phyloP scores from a whole-genome alignment of 1,139 yeast species.

The Candida frijolesensis region DNA sequence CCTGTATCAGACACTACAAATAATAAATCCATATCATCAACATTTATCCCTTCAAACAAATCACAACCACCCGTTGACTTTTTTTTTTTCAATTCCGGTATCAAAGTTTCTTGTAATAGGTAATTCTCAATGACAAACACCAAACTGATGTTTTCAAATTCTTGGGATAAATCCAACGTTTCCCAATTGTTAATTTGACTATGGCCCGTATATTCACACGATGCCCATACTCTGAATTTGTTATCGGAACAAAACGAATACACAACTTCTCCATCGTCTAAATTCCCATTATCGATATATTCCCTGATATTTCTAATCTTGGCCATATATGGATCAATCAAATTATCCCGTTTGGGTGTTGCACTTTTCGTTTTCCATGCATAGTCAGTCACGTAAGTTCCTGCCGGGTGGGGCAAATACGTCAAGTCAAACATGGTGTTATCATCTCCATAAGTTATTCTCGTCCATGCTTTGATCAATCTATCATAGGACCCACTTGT shows the following conservation, averaged over 20 bases:
- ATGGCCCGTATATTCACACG: slow-evolving; percentile 61
- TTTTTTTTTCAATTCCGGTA: slow-evolving; percentile 8
- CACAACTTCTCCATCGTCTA: slow-evolving; percentile 44
- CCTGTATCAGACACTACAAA: slow-evolving; percentile 52
- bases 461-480: slow-evolving; percentile 76
- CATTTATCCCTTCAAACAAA: slow-evolving; percentile 16
- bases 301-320: slow-evolving; percentile 42
- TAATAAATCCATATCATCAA: slow-evolving; percentile 50
- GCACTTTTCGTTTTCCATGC: slow-evolving; percentile 49
- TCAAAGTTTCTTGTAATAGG: slow-evolving; percentile 30
- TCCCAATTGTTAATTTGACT: slow-evolving; percentile 66
- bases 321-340: slow-evolving; percentile 36
- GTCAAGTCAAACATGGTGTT: slow-evolving; percentile 71
- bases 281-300: slow-evolving; percentile 32
- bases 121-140: slow-evolving; percentile 61
- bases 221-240: slow-evolving; percentile 70
- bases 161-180: slow-evolving; percentile 43
- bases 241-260: slow-evolving; percentile 63
- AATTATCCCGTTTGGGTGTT: slow-evolving; percentile 5
- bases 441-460: slow-evolving; percentile 69
- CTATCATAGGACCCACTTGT: slow-evolving; percentile 63
- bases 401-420: slow-evolving; percentile 62
- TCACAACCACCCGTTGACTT: not conserved
- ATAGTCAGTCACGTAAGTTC: slow-evolving; percentile 51
- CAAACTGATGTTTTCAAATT: slow-evolving; percentile 31